Percentiles rank a stretch among this genome's conserved stretches.
Conservation (phyloP, 495 filamentous ascomycete genomes). For the Xylaria curta region DNA sequence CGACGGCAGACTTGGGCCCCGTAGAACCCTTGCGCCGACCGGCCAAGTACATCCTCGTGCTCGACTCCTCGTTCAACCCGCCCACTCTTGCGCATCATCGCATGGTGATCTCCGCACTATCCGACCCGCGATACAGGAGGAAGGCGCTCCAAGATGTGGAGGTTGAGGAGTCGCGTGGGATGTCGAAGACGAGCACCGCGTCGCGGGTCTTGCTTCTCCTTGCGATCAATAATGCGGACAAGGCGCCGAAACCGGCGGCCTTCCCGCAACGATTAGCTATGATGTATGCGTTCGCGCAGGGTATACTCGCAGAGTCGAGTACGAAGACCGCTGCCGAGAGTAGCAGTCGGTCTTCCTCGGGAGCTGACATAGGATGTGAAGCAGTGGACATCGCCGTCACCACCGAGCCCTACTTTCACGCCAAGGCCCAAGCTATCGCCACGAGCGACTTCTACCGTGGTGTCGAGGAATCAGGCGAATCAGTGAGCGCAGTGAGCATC, state of each 20-base stretch:
- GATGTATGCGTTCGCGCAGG: constrained; percentile 79
- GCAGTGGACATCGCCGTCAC: constrained; percentile 81
- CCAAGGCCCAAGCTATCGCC: constrained; percentile 77
- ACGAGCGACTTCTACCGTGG: constrained; percentile 57
- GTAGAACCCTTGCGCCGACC: constrained; percentile 33
- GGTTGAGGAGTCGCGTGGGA: neutral
- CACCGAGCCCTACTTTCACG: constrained; percentile 81
- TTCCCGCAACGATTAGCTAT: constrained; percentile 85
- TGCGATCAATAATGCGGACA: constrained; percentile 92
- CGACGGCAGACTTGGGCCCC: constrained; percentile 25
- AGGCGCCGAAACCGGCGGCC: constrained; percentile 78
- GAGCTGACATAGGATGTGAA: constrained; percentile 16
- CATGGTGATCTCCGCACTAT: constrained; percentile 74
- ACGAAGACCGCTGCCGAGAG: neutral
- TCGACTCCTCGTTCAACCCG: constrained; percentile 96
- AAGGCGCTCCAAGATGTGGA: constrained; percentile 46
- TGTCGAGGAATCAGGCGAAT: neutral
- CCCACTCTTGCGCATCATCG: constrained; percentile 82
- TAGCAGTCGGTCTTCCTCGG: neutral
- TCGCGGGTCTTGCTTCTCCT: constrained; percentile 79
- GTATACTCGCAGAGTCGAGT: constrained; percentile 12
- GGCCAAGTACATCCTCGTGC: constrained; percentile 67
- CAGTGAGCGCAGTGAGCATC: neutral
- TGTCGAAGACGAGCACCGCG: constrained; percentile 16
- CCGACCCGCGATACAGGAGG: constrained; percentile 39